Base-by-base conservation (phyloP, 352 stramenopile genomes). In the Globisporangium carolinianum region DNA sequence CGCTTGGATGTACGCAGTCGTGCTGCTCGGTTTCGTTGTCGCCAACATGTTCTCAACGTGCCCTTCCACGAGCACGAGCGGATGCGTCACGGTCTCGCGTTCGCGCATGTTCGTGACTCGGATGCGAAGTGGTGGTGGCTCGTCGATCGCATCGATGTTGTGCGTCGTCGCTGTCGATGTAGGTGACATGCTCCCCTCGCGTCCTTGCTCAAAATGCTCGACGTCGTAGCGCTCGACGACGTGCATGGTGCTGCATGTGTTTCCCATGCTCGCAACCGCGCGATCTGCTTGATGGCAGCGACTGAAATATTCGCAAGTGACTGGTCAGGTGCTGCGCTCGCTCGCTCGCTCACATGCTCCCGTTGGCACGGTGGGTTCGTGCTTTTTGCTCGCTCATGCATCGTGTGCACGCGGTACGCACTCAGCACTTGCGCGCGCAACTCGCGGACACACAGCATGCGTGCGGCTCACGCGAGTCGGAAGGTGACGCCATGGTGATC, bases 61-160 rank as follows among this genome's bases (percentile, higher is more conserved):
- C n/a, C 79, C 76, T 53, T 87, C 71, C 32, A 87, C 55, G 43
- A 89, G 60, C 32, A 86, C 65, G 49, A 87, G 65, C 14, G 76
- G 68, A 51, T 86, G 71, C 18, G 68, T 54, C 39, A 89, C 55
- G 8, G 65, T 76, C 51, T 93, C 94, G 45, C 86, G 86, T 65
- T 94, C 76, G 55, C 79, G 68, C 32, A 95, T 64, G 60, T 95
- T 98, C 52, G 88, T 76, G 10, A 97, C 76, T 9, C 83, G 65
- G 64, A 89, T 76, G 18, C 45, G 43, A 17, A 51, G 15, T 43
- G 35, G 49, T 17, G 50, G 42, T 11, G 6, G 11, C 6, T 55
- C 37, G 17, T 43, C 15, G 17, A 14, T 37, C 3, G 47, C 11
- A 8, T 54, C 45, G 12, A 51, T 9, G 41, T 18, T 49, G 8